Evolutionary conservation across 331 rosid species (phyloP).

Genomic region (Quercus lobata): DNA sequence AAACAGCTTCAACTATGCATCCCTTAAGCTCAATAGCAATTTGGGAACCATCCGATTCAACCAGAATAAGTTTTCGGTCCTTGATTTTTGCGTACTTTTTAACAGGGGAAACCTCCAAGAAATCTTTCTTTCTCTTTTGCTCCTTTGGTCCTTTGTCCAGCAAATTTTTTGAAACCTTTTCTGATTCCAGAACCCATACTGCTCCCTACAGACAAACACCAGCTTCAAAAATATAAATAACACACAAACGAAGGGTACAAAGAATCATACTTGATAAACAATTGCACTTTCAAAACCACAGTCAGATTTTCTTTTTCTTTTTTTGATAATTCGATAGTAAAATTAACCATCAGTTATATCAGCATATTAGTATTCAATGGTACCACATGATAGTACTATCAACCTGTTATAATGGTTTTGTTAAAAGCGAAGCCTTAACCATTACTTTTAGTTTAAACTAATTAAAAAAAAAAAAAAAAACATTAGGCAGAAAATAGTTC

Average conservation of each 20-base stretch:
- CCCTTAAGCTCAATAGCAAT: conserved; percentile 51
- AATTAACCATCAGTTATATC: neutral
- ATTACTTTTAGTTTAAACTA: neutral
- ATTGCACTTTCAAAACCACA: neutral
- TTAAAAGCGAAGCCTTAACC: neutral
- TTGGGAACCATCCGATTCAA: conserved; percentile 54
- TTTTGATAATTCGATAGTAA: too few species aligned
- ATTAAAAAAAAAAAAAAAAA: neutral
- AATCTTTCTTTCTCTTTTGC: conserved; percentile 55
- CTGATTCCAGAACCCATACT: conserved; percentile 78
- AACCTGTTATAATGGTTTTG: neutral
- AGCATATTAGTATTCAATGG: neutral
- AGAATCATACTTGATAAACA: neutral
- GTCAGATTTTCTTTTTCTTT: neutral
- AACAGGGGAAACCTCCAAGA: conserved; percentile 64
- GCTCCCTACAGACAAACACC: conserved; percentile 45
- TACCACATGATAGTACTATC: neutral
- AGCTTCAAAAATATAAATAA: conserved; percentile 2
- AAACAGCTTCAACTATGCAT: conserved; percentile 75
- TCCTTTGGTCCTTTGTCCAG: conserved; percentile 46
- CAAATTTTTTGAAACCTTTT: conserved; percentile 44
- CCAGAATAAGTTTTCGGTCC: conserved; percentile 44
- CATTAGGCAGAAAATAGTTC: neutral
- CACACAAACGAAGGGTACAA: neutral
- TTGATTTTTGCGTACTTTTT: conserved; percentile 62